These are phyloP conservation scores for Bacterosira constricta DNA, from an alignment of 108 stramenopile genomes.

Conservation along the genomic window DNA sequence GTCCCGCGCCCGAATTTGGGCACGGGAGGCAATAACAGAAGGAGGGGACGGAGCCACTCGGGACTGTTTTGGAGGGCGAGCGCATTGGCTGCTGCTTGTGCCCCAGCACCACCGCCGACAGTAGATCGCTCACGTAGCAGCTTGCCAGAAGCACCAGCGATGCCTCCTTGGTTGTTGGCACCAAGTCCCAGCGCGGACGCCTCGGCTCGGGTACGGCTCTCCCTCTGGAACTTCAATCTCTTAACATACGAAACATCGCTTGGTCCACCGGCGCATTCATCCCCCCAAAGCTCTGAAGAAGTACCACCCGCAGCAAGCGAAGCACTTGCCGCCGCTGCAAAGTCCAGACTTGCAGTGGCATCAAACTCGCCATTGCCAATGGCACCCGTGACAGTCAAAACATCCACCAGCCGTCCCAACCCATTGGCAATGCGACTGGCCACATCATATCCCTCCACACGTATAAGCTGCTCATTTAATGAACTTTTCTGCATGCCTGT, in stretches of 20 bases:
- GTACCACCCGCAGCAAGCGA: conserved; percentile 41
- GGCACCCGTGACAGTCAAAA: conserved; percentile 74
- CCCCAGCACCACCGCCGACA: conserved; percentile 32
- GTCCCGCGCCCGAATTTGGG: conserved; percentile 67
- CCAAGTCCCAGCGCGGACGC: conserved; percentile 27
- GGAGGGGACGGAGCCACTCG: conserved; percentile 80
- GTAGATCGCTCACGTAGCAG: conserved; percentile 63
- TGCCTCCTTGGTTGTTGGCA: conserved; percentile 32
- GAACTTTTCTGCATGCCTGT: conserved; percentile 70
- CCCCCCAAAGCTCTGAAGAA: conserved; percentile 47
- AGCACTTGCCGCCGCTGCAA: conserved; percentile 40
- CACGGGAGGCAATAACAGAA: conserved; percentile 68
- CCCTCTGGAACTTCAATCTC: conserved; percentile 66
- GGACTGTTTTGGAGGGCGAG: conserved; percentile 73
- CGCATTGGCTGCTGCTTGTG: conserved; percentile 56
- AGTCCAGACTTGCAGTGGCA: conserved; percentile 31
- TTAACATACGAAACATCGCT: conserved; percentile 78
- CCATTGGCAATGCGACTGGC: conserved; percentile 81
- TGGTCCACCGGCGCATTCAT: conserved; percentile 68
- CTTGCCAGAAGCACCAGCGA: conserved; percentile 50
- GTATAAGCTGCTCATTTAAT: conserved; percentile 78
- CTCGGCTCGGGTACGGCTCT: conserved; percentile 26
- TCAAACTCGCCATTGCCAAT: conserved; percentile 67
- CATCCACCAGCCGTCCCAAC: conserved; percentile 73
- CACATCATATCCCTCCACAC: conserved; percentile 80